These are phyloP conservation scores for Suillus sp. DNA, from an alignment of 768 basidiomycete species.

Conservation along the genomic window DNA sequence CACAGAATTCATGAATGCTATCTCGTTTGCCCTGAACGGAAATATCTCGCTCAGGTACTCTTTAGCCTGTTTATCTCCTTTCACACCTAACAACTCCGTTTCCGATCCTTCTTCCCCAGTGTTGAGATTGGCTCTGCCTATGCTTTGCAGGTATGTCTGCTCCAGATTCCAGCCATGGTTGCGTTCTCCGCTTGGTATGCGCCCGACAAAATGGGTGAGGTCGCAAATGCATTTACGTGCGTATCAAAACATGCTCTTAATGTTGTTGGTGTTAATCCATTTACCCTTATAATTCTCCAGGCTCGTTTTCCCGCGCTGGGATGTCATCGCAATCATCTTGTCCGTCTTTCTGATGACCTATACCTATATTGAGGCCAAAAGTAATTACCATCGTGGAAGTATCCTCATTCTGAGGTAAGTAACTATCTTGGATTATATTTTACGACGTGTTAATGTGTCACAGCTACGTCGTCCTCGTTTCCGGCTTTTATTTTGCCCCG, in stretches of 20 bases:
- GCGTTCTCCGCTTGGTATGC: constrained; percentile 97
- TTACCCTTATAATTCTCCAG: constrained; percentile 41
- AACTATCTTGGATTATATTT: not conserved
- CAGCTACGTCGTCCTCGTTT: constrained; percentile 88
- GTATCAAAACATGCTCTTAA: constrained; percentile 33
- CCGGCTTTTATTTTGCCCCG: constrained; percentile 94
- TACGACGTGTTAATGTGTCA: constrained; percentile 8
- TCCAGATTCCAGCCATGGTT: constrained; percentile 99
- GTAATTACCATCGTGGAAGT: constrained; percentile 96
- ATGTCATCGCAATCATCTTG: constrained; percentile 90
- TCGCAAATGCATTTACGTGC: constrained; percentile 91
- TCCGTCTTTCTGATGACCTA: constrained; percentile 98
- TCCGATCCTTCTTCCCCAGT: constrained; percentile 42
- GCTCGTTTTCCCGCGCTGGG: constrained; percentile 98
- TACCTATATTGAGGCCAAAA: constrained; percentile 98
- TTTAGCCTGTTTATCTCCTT: not conserved
- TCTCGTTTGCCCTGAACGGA: constrained; percentile 94
- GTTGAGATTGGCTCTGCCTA: constrained; percentile 99
- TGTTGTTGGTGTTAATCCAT: not conserved
- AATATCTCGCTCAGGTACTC: constrained; percentile 93
- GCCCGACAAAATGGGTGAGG: constrained; percentile 81
- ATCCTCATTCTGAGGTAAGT: constrained; percentile 88
- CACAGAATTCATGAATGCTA: constrained; percentile 99
- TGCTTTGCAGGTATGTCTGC: constrained; percentile 94
- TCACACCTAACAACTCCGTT: constrained; percentile 10